A percentile compares a stretch with the other conserved stretches of the same genome.
These are phyloP conservation scores for Rhodotorula sp. DNA, from an alignment of 1,284 basidiomycete genomes.

Conservation along the genomic window DNA sequence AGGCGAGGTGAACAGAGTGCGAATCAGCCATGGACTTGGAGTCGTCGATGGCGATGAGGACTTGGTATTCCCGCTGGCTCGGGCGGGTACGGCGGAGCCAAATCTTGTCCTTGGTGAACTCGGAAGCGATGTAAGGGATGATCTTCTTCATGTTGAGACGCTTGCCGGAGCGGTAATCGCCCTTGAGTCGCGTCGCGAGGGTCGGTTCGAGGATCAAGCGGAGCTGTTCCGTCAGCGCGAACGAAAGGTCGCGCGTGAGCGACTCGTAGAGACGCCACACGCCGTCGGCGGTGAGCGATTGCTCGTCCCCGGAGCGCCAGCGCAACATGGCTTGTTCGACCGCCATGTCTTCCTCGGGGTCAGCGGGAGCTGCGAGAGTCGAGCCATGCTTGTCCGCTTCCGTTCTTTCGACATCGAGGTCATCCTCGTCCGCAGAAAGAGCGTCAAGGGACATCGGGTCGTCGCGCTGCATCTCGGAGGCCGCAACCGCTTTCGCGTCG, in stretches of 20 bases:
- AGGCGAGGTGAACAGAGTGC: conserved; percentile 89
- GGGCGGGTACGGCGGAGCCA: conserved; percentile 95
- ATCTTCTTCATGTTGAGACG: conserved; percentile 99
- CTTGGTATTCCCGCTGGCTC: conserved; percentile 91
- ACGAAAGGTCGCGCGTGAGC: conserved; percentile 86
- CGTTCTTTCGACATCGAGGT: conserved; percentile 41
- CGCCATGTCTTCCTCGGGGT: conserved; percentile 38
- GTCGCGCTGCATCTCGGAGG: conserved; percentile 32
- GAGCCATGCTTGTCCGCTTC: conserved; percentile 56
- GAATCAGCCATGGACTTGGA: conserved; percentile 95
- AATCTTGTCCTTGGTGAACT: conserved; percentile 99
- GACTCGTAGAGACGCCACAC: conserved; percentile 89
- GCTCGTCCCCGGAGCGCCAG: conserved; percentile 64
- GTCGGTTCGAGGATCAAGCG: conserved; percentile 96
- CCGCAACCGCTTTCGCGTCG: conserved; percentile 38
- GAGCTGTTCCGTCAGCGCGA: conserved; percentile 90
- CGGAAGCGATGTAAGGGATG: conserved; percentile 95
- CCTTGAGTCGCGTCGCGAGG: conserved; percentile 86
- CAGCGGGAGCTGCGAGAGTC: conserved; percentile 36
- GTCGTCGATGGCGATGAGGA: conserved; percentile 92
- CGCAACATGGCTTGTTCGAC: conserved; percentile 64
- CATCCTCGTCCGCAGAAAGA: conserved; percentile 47
- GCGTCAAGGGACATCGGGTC: neutral
- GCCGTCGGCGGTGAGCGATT: conserved; percentile 62
- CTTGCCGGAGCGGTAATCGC: conserved; percentile 97